Percentiles rank a stretch among this genome's conserved stretches.
These are phyloP conservation scores for Sarocladium brachiariae DNA, from an alignment of 2,329 filamentous ascomycete genomes.

Conservation along the genomic window DNA sequence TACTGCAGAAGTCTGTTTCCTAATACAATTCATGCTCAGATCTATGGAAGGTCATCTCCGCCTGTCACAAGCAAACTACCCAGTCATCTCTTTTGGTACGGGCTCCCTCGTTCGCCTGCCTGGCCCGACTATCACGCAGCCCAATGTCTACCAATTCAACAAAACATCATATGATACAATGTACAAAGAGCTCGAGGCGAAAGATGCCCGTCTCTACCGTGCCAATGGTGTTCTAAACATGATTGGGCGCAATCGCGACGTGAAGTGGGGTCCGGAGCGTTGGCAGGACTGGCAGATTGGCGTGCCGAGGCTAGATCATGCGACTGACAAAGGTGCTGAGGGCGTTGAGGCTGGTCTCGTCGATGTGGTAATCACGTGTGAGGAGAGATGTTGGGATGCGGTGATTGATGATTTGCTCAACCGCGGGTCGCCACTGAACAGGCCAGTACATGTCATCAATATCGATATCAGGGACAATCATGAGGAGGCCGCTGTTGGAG, in stretches of 20 bases:
- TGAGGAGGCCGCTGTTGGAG: slow-evolving; percentile 87
- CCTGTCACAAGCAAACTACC: slow-evolving; percentile 77
- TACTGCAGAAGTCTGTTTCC: not conserved
- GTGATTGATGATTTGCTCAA: slow-evolving; percentile 89
- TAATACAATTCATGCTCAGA: slow-evolving; percentile 13
- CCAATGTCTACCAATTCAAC: slow-evolving; percentile 98
- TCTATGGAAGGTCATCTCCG: slow-evolving; percentile 95
- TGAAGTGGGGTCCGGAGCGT: slow-evolving; percentile 93
- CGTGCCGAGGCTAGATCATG: slow-evolving; percentile 70
- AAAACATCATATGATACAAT: slow-evolving; percentile 92
- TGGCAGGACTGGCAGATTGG: slow-evolving; percentile 98
- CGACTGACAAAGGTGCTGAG: slow-evolving; percentile 65
- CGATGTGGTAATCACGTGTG: slow-evolving; percentile 93
- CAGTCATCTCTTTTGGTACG: slow-evolving; percentile 97
- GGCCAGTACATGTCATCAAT: slow-evolving; percentile 95
- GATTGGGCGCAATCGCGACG: slow-evolving; percentile 81
- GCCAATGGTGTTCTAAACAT: slow-evolving; percentile 93
- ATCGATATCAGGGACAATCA: slow-evolving; percentile 98
- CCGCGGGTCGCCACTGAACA: slow-evolving; percentile 78
- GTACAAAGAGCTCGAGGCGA: slow-evolving; percentile 80
- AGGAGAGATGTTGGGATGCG: slow-evolving; percentile 97
- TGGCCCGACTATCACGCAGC: slow-evolving; percentile 82
- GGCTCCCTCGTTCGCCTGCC: slow-evolving; percentile 90
- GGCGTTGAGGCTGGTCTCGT: slow-evolving; percentile 87
- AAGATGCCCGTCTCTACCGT: slow-evolving; percentile 81